Evolutionary conservation across 352 stramenopile species (phyloP).

Genomic region (Peronospora tabacina): DNA sequence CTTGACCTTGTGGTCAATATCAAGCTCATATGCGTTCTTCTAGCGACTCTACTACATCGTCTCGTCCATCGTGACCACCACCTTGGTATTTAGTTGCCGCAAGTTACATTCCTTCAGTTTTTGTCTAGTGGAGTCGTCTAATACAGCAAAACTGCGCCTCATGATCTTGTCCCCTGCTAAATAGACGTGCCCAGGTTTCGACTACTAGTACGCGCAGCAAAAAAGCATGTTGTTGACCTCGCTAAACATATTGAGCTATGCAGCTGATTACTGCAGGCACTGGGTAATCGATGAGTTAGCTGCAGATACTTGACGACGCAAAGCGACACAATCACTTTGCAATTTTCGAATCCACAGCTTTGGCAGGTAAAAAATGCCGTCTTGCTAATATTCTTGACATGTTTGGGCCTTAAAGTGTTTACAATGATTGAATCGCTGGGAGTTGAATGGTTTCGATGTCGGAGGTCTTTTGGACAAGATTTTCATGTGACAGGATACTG

Average conservation of each 20-base stretch:
- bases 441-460: constrained; percentile 1
- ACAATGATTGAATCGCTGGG: neutral
- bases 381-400: neutral
- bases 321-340: constrained; percentile 16
- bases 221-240: too few species aligned
- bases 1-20: constrained; percentile 31
- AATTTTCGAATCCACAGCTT: constrained; percentile 30
- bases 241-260: too few species aligned
- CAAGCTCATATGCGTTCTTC: constrained; percentile 41
- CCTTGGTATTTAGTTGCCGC: constrained; percentile 52
- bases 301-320: constrained; percentile 12
- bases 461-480: too few species aligned
- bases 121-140: too few species aligned
- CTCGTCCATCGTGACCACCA: constrained; percentile 59
- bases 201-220: too few species aligned
- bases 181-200: too few species aligned
- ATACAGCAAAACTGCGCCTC: constrained; percentile 28
- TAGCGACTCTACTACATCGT: constrained; percentile 55
- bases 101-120: constrained; percentile 55
- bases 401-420: neutral
- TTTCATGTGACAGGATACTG: constrained; percentile 81
- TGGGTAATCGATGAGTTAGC: neutral
- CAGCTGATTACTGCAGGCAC: too few species aligned
- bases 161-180: constrained; percentile 36
- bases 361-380: constrained; percentile 27